These are phyloP conservation scores for Magnolia changhungtana DNA, from an alignment of 164 flowering plant genomes.

Conservation along the genomic window DNA sequence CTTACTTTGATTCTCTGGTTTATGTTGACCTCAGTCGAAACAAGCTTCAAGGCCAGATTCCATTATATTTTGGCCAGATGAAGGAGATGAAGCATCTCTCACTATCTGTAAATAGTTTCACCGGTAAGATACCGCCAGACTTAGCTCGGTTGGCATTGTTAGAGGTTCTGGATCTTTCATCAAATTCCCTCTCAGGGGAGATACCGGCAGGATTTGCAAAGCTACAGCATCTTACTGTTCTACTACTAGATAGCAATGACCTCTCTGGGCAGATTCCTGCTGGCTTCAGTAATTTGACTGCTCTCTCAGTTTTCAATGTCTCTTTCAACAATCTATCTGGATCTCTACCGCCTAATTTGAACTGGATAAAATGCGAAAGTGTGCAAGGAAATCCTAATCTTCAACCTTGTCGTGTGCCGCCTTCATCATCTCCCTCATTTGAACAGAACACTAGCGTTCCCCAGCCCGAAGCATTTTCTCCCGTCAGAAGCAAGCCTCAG, in stretches of 20 bases:
- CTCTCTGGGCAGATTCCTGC: conserved; percentile 71
- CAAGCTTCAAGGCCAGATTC: conserved; percentile 53
- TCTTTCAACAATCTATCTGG: conserved; percentile 89
- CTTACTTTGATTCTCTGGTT: conserved; percentile 45
- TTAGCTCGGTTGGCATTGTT: conserved; percentile 53
- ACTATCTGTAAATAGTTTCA: conserved; percentile 59
- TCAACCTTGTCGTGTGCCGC: conserved; percentile 38
- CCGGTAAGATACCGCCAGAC: conserved; percentile 61
- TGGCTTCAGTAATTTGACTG: conserved; percentile 51
- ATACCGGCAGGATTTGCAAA: conserved; percentile 55
- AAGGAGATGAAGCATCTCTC: conserved; percentile 50
- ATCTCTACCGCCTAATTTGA: conserved; percentile 38
- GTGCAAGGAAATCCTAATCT: conserved; percentile 27
- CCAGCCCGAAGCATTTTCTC: conserved; percentile 31
- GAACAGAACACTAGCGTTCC: conserved; percentile 29
- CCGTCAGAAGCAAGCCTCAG: conserved; percentile 25
- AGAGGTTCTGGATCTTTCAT: conserved; percentile 59
- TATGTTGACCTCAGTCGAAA: conserved; percentile 68
- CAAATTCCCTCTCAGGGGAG: conserved; percentile 65
- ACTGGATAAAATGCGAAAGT: conserved; percentile 27
- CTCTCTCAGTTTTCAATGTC: conserved; percentile 56
- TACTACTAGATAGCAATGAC: conserved; percentile 61
- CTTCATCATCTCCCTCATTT: conserved; percentile 43
- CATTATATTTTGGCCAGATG: conserved; percentile 41
- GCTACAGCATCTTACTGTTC: conserved; percentile 48